Evolutionary conservation across 2,329 filamentous ascomycete genomes (phyloP), one percentile per base, ranked within the genome.

Genomic region (Fusarium gaditjirri): DNA sequence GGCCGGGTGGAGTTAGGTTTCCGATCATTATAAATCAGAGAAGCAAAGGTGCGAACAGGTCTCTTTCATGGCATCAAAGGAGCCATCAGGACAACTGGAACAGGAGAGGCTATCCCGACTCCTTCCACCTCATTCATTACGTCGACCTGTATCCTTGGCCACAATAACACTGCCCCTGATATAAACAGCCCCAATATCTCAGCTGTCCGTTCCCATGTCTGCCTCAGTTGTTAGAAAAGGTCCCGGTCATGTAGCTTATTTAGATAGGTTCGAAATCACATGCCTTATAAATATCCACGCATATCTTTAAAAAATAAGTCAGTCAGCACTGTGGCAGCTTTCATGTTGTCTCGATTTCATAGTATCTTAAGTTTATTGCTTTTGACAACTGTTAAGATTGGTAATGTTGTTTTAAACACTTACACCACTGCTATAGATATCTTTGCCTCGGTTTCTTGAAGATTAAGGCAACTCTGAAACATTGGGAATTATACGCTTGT

Each of bases 281-380:
- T 54, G 25, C 56, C 56, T 52, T 4, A 59, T 6, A 4, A 4
- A 31, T 9, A 17, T 3, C 3, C n/a, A 52, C 10, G 9, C 0
- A 31, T n/a, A 47, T n/a, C 3, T 4, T 17, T 17, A 46, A 25
- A 58, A 53, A 7, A 65, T 61, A 14, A 55, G 2, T 31, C 31
- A 11, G 47, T 61, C 16, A 54, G 61, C 16, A 44, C n/a, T 9
- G 53, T 29, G 4, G 43, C 61, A 16, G 36, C 36, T 13, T 43
- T 39, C 43, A 66, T 71, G 23, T 52, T 25, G 1, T 61, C 23
- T 1, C 35, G 35, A 13, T 36, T 35, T 3, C 38, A 36, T 36
- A 56, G 42, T n/a, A 39, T 55, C 13, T 17, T 7, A 6, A 58
- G 25, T 9, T 47, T 23, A 2, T 61, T 55, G 8, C 62, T 65